These are phyloP conservation scores for Ceratobasidium sp. DNA, from an alignment of 1,284 basidiomycete species.

Conservation along the genomic window DNA sequence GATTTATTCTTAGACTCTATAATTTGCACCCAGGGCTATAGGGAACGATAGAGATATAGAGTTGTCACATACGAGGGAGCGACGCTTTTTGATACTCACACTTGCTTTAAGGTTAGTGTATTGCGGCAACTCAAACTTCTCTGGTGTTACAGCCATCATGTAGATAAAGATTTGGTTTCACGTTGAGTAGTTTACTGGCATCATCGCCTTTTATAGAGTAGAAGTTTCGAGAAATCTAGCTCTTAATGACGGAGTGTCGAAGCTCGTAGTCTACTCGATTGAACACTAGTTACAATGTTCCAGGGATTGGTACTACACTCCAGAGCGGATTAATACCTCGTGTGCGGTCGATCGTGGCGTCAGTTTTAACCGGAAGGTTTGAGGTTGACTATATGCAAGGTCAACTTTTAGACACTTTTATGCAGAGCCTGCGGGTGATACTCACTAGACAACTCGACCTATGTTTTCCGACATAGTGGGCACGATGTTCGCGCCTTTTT, in stretches of 20 bases:
- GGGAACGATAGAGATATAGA: too few species aligned
- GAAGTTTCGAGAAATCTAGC: too few species aligned
- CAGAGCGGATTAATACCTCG: neutral
- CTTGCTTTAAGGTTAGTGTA: too few species aligned
- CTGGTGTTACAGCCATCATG: too few species aligned
- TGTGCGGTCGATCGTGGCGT: constrained; percentile 9
- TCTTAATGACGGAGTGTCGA: neutral
- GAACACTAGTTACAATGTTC: neutral
- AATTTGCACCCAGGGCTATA: too few species aligned
- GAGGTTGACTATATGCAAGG: constrained; percentile 4
- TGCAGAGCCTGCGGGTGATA: neutral
- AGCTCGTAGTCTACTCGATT: neutral
- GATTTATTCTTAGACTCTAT: too few species aligned
- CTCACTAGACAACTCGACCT: neutral
- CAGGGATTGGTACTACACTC: neutral
- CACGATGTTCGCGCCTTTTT: neutral
- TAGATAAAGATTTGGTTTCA: too few species aligned
- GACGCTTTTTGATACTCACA: too few species aligned
- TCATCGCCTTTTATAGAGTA: too few species aligned
- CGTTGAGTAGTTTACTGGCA: too few species aligned
- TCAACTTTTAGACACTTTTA: neutral
- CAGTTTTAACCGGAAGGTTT: constrained; percentile 4
- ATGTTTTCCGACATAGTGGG: neutral
- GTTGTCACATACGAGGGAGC: too few species aligned
- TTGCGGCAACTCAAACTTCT: too few species aligned